These are phyloP conservation scores for Iris pallida DNA, from an alignment of 116 monocot species.

Conservation along the genomic window DNA sequence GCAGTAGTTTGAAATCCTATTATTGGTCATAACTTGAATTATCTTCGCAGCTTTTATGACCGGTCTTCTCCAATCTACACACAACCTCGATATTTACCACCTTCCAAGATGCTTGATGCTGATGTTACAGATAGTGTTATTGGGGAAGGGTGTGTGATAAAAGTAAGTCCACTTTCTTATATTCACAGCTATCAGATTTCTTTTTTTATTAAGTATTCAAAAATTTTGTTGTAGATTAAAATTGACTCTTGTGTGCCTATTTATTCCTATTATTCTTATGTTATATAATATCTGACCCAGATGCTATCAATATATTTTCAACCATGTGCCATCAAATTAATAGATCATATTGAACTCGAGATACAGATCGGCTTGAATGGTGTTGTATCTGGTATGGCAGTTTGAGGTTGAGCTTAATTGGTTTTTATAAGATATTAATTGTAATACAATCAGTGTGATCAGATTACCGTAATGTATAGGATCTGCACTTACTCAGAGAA, in stretches of 20 bases:
- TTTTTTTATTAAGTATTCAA: not conserved
- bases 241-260: too few species aligned
- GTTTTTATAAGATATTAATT: not conserved
- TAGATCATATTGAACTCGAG: not conserved
- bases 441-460: too few species aligned
- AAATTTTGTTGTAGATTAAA: not conserved
- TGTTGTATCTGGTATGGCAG: not conserved
- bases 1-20: not conserved
- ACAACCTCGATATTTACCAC: slow-evolving; percentile 89
- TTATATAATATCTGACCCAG: not conserved
- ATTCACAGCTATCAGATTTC: not conserved
- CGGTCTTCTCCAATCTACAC: slow-evolving; percentile 97
- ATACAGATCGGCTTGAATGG: not conserved
- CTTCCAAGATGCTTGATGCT: slow-evolving; percentile 94
- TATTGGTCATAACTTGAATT: slow-evolving; percentile 5
- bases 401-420: not conserved
- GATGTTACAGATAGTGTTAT: slow-evolving; percentile 97
- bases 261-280: not conserved
- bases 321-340: not conserved
- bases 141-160: slow-evolving; percentile 95
- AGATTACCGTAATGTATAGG: too few species aligned
- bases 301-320: not conserved
- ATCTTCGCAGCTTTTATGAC: slow-evolving; percentile 78
- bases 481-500: not conserved
- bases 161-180: slow-evolving; percentile 43